These are phyloP conservation scores for Strigomonas galati DNA, from an alignment of 208 protist genomes.

Conservation along the genomic window DNA sequence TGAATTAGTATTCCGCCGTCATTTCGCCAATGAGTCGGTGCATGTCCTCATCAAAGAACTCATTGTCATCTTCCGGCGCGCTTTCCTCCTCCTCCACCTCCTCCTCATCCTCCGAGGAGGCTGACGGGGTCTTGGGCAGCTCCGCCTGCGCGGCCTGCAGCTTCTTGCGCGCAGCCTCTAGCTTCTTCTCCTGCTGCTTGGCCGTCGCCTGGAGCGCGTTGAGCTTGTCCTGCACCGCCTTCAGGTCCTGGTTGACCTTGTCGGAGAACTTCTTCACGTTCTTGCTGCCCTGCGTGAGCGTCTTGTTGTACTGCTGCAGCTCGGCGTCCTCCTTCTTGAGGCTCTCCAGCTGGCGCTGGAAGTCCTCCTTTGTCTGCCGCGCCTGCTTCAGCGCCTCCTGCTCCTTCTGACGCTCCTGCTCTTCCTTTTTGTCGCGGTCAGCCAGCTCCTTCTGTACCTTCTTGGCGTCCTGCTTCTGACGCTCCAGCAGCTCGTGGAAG, in stretches of 20 bases:
- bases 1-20: slow-evolving; percentile 43
- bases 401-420: slow-evolving; percentile 74
- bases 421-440: slow-evolving; percentile 74
- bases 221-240: slow-evolving; percentile 46
- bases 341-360: slow-evolving; percentile 55
- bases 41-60: slow-evolving; percentile 18
- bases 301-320: slow-evolving; percentile 54
- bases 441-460: slow-evolving; percentile 64
- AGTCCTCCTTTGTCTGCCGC: slow-evolving; percentile 67
- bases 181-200: slow-evolving; percentile 61
- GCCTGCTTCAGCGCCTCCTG: slow-evolving; percentile 75
- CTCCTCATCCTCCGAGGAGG: slow-evolving; percentile 31
- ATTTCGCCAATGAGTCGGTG: slow-evolving; percentile 44
- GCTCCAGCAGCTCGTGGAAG: slow-evolving; percentile 72
- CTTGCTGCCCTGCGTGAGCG: slow-evolving; percentile 53
- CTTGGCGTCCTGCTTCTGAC: slow-evolving; percentile 68
- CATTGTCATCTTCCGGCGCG: slow-evolving; percentile 33
- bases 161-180: slow-evolving; percentile 31
- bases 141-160: slow-evolving; percentile 39
- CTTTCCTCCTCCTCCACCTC: slow-evolving; percentile 11
- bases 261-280: slow-evolving; percentile 58
- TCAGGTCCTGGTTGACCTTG: slow-evolving; percentile 53
- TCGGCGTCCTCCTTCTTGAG: slow-evolving; percentile 59
- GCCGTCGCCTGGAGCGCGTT: slow-evolving; percentile 45
- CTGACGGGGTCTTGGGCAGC: slow-evolving; percentile 39